A percentile compares a stretch with the other conserved stretches of the same genome.
Evolutionary conservation across 257 asterid genomes (phyloP).

Genomic region (Mentha longifolia): DNA sequence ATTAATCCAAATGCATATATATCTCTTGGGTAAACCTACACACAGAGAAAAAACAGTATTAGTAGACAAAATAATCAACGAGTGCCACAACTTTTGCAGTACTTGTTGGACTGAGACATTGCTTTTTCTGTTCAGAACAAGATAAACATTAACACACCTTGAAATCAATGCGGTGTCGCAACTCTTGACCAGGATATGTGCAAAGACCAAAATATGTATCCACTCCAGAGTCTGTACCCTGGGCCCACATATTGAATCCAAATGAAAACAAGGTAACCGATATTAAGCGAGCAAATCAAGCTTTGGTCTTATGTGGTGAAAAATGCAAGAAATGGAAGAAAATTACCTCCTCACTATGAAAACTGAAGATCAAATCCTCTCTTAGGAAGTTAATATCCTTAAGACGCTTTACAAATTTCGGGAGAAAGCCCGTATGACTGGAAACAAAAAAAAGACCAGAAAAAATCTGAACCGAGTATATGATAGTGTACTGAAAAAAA

Average conservation of each 20-base stretch:
- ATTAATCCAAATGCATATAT: constrained; percentile 91
- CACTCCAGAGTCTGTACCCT: constrained; percentile 91
- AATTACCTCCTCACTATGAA: constrained; percentile 90
- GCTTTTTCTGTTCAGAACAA: constrained; percentile 2
- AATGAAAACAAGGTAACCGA: constrained; percentile 20
- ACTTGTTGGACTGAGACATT: constrained; percentile 7
- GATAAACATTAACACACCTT: constrained; percentile 51
- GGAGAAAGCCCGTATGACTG: constrained; percentile 91
- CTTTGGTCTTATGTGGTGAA: background rate
- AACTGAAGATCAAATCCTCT: constrained; percentile 79
- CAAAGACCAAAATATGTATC: constrained; percentile 97
- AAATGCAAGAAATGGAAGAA: constrained; percentile 19
- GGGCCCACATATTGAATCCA: constrained; percentile 23
- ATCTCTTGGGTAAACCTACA: constrained; percentile 91
- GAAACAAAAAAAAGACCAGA: constrained; percentile 29
- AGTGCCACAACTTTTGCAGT: no score
- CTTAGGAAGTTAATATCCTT: constrained; percentile 79
- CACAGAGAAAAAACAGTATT: constrained; percentile 19
- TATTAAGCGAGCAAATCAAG: background rate
- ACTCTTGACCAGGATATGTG: constrained; percentile 81
- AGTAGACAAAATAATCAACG: no score
- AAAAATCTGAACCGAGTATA: constrained; percentile 24
- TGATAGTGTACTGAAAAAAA: constrained; percentile 2
- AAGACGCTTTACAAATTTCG: constrained; percentile 65
- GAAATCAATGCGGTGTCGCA: constrained; percentile 87